Conservation (phyloP, 306 rosid genomes). For the Styphnolobium japonicum region DNA sequence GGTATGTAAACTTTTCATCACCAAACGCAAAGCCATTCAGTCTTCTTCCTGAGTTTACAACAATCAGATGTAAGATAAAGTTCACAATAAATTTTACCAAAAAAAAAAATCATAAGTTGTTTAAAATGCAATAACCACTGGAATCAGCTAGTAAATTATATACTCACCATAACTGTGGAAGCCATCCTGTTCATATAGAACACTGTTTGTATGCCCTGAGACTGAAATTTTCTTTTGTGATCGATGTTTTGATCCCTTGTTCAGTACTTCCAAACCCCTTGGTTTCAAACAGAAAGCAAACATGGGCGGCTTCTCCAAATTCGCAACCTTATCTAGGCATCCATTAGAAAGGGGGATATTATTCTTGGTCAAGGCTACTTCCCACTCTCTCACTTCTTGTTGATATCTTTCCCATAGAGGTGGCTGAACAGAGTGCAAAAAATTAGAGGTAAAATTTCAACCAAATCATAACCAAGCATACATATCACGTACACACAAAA, state of each 20-base stretch:
- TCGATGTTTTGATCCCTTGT: conserved; percentile 73
- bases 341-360: conserved; percentile 44
- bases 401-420: conserved; percentile 73
- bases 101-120: too few species aligned
- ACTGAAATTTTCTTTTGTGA: conserved; percentile 60
- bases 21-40: conserved; percentile 49
- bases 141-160: neutral
- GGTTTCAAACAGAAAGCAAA: conserved; percentile 86
- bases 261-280: conserved; percentile 68
- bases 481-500: neutral
- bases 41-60: conserved; percentile 62
- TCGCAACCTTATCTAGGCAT: conserved; percentile 40
- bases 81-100: too few species aligned
- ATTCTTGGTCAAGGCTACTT: conserved; percentile 48
- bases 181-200: conserved; percentile 56
- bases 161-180: conserved; percentile 56
- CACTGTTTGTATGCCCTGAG: conserved; percentile 46
- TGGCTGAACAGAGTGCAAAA: conserved; percentile 45
- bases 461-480: neutral
- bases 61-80: neutral
- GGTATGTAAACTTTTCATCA: conserved; percentile 48
- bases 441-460: neutral
- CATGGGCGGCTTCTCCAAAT: conserved; percentile 75
- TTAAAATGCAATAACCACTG: neutral
- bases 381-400: conserved; percentile 70